These are phyloP conservation scores for Phoenix roebelenii DNA, from an alignment of 176 grass and related monocot species.

Conservation along the genomic window DNA sequence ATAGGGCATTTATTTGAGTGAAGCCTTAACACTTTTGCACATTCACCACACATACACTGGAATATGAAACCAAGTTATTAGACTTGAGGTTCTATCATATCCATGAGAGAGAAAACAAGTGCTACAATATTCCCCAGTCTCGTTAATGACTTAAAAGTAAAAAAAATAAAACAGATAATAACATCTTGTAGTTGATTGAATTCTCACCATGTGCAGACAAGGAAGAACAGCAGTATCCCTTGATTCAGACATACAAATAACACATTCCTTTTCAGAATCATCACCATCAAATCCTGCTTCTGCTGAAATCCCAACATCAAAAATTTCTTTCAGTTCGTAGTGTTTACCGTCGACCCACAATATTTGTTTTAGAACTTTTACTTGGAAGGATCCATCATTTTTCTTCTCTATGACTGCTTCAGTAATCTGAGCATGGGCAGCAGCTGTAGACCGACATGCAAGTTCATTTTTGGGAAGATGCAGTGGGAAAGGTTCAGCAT, in stretches of 20 bases:
- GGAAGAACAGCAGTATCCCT: constrained; percentile 83
- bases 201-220: constrained; percentile 92
- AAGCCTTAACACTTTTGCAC: constrained; percentile 71
- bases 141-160: no score
- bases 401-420: constrained; percentile 74
- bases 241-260: constrained; percentile 91
- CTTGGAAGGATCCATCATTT: constrained; percentile 48
- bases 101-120: no score
- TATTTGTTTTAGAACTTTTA: constrained; percentile 89
- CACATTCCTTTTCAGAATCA: constrained; percentile 80
- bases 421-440: constrained; percentile 69
- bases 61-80: constrained; percentile 8
- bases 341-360: constrained; percentile 56
- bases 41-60: constrained; percentile 95
- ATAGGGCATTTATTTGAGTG: constrained; percentile 98
- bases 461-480: constrained; percentile 14
- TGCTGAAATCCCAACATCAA: constrained; percentile 50
- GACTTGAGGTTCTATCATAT: no score
- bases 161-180: no score
- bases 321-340: constrained; percentile 94
- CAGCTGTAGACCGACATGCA: background rate
- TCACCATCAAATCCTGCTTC: constrained; percentile 51
- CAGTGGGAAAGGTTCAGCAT: constrained; percentile 44
- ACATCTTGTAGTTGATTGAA: background rate
- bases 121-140: no score